phyloP scores from a whole-genome alignment of 208 protist genomes.

The Trypanosomatidae sp. region DNA sequence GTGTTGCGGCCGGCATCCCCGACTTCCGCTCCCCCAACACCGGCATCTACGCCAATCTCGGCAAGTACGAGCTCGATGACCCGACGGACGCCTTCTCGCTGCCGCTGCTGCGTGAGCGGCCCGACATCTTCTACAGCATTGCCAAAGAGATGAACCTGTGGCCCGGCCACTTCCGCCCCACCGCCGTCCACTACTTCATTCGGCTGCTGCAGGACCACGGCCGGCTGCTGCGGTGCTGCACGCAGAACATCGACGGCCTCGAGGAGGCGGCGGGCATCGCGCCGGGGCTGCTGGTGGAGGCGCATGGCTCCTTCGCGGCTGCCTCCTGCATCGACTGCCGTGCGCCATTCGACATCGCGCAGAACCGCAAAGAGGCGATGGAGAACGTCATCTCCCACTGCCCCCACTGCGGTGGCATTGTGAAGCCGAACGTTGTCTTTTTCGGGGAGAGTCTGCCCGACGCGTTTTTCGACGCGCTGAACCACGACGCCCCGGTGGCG shows the following conservation, averaged over 20 bases:
- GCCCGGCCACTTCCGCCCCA: slow-evolving; percentile 83
- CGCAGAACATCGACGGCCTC: slow-evolving; percentile 97
- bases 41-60: slow-evolving; percentile 92
- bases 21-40: slow-evolving; percentile 93
- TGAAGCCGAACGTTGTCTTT: slow-evolving; percentile 97
- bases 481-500: slow-evolving; percentile 68
- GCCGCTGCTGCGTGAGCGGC: slow-evolving; percentile 80
- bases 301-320: slow-evolving; percentile 94
- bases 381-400: slow-evolving; percentile 65
- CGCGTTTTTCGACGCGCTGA: slow-evolving; percentile 68
- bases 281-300: slow-evolving; percentile 88
- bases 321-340: slow-evolving; percentile 88
- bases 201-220: slow-evolving; percentile 91
- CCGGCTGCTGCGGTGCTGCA: slow-evolving; percentile 92
- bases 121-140: slow-evolving; percentile 92
- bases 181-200: slow-evolving; percentile 93
- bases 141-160: slow-evolving; percentile 85
- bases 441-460: slow-evolving; percentile 95
- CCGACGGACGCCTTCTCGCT: slow-evolving; percentile 92
- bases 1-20: slow-evolving; percentile 93
- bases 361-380: slow-evolving; percentile 35
- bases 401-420: slow-evolving; percentile 57
- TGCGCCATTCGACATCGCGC: slow-evolving; percentile 42
- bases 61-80: slow-evolving; percentile 91
- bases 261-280: slow-evolving; percentile 86